A percentile compares a stretch with the other conserved stretches of the same genome.
Evolutionary conservation across 2,329 filamentous ascomycete species (phyloP).

Genomic region (Ceratocystis eucalypticola): DNA sequence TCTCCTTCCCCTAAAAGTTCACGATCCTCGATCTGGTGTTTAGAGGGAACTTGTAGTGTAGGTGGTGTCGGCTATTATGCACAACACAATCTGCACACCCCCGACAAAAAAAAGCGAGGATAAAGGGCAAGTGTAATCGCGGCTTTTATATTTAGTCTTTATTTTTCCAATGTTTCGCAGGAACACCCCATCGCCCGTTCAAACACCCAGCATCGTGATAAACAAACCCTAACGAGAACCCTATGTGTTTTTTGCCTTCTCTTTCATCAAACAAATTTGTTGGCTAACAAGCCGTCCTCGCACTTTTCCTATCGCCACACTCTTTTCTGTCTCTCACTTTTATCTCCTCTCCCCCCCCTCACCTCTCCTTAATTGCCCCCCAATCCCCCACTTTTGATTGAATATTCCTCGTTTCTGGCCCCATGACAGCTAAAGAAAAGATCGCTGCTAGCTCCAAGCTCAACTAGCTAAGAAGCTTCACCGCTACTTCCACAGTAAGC

Average conservation of each 20-base stretch:
- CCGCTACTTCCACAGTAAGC: neutral
- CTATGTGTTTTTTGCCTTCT: neutral
- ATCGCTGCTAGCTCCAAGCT: constrained; percentile 1
- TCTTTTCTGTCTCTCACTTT: neutral
- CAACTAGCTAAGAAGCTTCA: constrained; percentile 4
- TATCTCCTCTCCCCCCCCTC: neutral
- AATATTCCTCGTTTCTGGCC: neutral
- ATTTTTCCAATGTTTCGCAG: neutral
- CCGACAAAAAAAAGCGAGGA: too few species aligned
- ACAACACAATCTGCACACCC: too few species aligned
- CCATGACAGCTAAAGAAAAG: neutral
- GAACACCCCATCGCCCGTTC: too few species aligned
- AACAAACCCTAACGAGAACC: neutral
- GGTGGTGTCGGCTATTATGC: neutral
- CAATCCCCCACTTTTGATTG: constrained; percentile 2
- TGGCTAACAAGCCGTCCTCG: neutral
- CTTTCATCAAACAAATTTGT: neutral
- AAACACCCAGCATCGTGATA: too few species aligned
- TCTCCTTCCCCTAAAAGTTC: neutral
- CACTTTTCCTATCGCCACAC: neutral
- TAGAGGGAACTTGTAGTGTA: neutral
- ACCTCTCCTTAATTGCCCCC: neutral
- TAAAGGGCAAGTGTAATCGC: too few species aligned
- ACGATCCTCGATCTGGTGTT: constrained; percentile 6
- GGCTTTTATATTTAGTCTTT: neutral